A percentile compares a stretch with the other conserved stretches of the same genome.
These are phyloP conservation scores for Lachancea sp. DNA, from an alignment of 805 yeast genomes.

Conservation along the genomic window DNA sequence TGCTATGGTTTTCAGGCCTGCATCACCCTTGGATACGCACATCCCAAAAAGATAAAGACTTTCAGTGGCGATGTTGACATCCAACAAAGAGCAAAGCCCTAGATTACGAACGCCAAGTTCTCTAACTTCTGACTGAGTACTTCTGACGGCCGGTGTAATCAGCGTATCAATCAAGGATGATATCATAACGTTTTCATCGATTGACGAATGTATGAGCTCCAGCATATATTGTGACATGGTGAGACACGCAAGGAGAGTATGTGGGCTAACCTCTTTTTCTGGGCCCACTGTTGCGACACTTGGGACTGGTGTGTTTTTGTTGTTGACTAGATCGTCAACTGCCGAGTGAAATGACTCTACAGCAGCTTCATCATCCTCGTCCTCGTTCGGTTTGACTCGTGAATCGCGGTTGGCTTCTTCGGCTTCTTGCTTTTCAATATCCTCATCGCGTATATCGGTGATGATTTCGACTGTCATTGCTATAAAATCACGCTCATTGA, in stretches of 20 bases:
- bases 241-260: constrained; percentile 55
- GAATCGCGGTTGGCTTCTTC: constrained; percentile 16
- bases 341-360: constrained; percentile 46
- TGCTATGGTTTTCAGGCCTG: constrained; percentile 53
- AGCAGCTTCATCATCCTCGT: constrained; percentile 31
- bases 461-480: constrained; percentile 80
- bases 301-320: constrained; percentile 18
- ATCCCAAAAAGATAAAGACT: constrained; percentile 62
- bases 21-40: constrained; percentile 62
- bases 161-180: constrained; percentile 68
- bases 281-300: constrained; percentile 16
- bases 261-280: constrained; percentile 35
- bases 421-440: constrained; percentile 35
- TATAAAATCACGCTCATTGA: constrained; percentile 77
- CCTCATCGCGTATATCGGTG: constrained; percentile 73
- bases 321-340: constrained; percentile 33
- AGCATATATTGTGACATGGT: constrained; percentile 62
- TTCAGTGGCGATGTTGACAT: constrained; percentile 55
- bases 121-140: constrained; percentile 47
- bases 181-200: constrained; percentile 58
- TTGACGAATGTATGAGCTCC: constrained; percentile 57
- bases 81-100: constrained; percentile 74
- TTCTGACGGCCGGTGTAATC: constrained; percentile 70
- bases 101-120: constrained; percentile 66
- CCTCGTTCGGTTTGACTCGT: constrained; percentile 18